Percentiles rank a stretch among this genome's conserved stretches.
Evolutionary conservation across 805 yeast species (phyloP).

Genomic region (Pichia membranifaciens): DNA sequence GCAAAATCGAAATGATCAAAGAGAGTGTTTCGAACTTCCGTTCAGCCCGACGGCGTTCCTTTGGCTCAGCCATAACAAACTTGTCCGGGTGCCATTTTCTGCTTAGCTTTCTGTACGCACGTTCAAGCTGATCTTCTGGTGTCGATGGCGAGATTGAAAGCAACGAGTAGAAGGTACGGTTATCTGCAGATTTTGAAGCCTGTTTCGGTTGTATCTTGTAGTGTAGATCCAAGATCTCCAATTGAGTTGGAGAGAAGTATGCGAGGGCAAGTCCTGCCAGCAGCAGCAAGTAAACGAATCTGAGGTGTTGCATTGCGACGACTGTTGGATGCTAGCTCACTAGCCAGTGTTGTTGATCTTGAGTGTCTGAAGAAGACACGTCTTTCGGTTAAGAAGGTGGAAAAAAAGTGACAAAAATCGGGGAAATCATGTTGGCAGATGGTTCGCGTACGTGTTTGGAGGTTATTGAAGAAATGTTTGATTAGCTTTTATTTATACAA

Average conservation of each 20-base stretch:
- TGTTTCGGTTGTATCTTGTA: slow-evolving; percentile 15
- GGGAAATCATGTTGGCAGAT: too few relatives aligned
- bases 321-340: neutral
- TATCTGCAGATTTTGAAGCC: neutral
- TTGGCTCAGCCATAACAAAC: slow-evolving; percentile 31
- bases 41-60: slow-evolving; percentile 47
- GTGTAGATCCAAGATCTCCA: slow-evolving; percentile 15
- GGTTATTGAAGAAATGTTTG: too few relatives aligned
- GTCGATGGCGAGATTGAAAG: slow-evolving; percentile 27
- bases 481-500: neutral
- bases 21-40: slow-evolving; percentile 76
- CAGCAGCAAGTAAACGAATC: slow-evolving; percentile 1
- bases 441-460: too few relatives aligned
- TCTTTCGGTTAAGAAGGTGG: too few relatives aligned
- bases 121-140: slow-evolving; percentile 47
- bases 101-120: slow-evolving; percentile 66
- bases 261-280: slow-evolving; percentile 7
- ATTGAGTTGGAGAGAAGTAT: slow-evolving; percentile 13
- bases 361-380: too few relatives aligned
- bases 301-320: neutral
- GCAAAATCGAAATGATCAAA: slow-evolving; percentile 64
- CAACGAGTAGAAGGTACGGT: slow-evolving; percentile 15
- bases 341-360: too few relatives aligned
- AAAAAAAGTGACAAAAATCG: too few relatives aligned
- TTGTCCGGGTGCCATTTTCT: slow-evolving; percentile 85